Evolutionary conservation across 2,329 filamentous ascomycete genomes (phyloP).

Genomic region (Lanzia echinophila): DNA sequence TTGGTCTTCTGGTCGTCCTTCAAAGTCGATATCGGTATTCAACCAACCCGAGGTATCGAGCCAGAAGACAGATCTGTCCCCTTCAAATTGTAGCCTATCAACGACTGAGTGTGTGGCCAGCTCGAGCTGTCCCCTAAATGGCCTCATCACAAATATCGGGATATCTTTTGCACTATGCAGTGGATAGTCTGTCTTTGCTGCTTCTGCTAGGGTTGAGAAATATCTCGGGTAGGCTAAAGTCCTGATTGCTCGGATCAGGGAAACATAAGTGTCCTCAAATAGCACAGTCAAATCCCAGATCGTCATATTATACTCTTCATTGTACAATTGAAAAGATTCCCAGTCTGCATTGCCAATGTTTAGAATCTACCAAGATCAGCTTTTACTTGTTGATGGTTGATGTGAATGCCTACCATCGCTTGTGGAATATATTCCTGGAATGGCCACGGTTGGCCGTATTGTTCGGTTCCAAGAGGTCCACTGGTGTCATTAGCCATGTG

Average conservation of each 20-base stretch:
- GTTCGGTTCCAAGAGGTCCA: slow-evolving; percentile 25
- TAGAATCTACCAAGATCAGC: slow-evolving; percentile 22
- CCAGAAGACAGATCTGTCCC: slow-evolving; percentile 33
- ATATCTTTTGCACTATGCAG: slow-evolving; percentile 23
- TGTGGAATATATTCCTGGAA: slow-evolving; percentile 32
- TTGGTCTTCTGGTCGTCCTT: slow-evolving; percentile 18
- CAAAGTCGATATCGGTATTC: slow-evolving; percentile 23
- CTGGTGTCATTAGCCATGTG: slow-evolving; percentile 18
- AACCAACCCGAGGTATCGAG: slow-evolving; percentile 37
- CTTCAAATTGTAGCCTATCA: slow-evolving; percentile 29
- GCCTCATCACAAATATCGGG: slow-evolving; percentile 34
- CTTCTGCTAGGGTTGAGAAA: slow-evolving; percentile 8
- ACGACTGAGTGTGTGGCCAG: slow-evolving; percentile 31
- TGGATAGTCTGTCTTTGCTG: slow-evolving; percentile 11
- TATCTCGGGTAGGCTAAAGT: slow-evolving; percentile 21
- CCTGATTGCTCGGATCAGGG: slow-evolving; percentile 32
- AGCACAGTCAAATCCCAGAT: slow-evolving; percentile 24
- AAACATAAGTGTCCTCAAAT: slow-evolving; percentile 32
- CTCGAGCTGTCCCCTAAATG: slow-evolving; percentile 30
- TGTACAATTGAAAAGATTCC: slow-evolving; percentile 27
- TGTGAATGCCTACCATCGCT: slow-evolving; percentile 25
- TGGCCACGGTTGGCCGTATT: slow-evolving; percentile 31
- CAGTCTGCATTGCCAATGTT: slow-evolving; percentile 30
- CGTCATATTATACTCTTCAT: slow-evolving; percentile 28
- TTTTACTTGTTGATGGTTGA: not conserved